Percentiles rank a stretch among this genome's conserved stretches.
These are phyloP conservation scores for Exophiala dermatitidis DNA, from an alignment of 2,329 filamentous ascomycete genomes.

Conservation along the genomic window DNA sequence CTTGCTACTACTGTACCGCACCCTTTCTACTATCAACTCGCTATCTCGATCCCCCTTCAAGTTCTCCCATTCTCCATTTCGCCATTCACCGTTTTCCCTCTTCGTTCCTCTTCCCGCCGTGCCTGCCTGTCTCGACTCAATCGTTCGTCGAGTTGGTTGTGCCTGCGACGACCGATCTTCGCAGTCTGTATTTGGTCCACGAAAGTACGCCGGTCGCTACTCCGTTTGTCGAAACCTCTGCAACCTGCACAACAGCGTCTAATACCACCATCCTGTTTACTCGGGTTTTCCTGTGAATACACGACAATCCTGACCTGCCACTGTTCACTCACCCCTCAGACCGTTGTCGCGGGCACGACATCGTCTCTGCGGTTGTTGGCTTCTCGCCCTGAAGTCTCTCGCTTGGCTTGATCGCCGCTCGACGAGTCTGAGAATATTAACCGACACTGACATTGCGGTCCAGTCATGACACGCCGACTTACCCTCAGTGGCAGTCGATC, in stretches of 20 bases:
- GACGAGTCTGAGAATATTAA: neutral
- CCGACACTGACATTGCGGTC: neutral
- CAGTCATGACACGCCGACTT: conserved; percentile 24
- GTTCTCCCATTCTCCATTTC: neutral
- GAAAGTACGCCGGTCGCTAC: conserved; percentile 5
- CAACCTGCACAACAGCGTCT: conserved; percentile 11
- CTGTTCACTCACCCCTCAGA: conserved; percentile 1
- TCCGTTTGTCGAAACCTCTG: neutral
- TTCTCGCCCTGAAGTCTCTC: conserved; percentile 17
- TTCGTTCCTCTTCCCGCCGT: neutral
- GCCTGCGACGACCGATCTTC: neutral
- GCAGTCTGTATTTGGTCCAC: neutral
- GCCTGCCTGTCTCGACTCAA: conserved; percentile 9
- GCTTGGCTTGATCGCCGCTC: conserved; percentile 3
- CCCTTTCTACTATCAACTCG: neutral
- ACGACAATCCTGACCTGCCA: conserved; percentile 9
- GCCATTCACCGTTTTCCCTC: neutral
- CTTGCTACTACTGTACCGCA: neutral
- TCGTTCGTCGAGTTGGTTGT: conserved; percentile 19
- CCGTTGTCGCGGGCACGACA: neutral
- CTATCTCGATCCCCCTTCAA: neutral
- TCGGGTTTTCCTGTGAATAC: neutral
- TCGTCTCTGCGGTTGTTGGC: neutral
- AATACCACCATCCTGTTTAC: neutral
- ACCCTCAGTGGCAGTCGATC: conserved; percentile 25